phyloP scores from a whole-genome alignment of 176 grass and related monocot genomes.

The Avena insularis region DNA sequence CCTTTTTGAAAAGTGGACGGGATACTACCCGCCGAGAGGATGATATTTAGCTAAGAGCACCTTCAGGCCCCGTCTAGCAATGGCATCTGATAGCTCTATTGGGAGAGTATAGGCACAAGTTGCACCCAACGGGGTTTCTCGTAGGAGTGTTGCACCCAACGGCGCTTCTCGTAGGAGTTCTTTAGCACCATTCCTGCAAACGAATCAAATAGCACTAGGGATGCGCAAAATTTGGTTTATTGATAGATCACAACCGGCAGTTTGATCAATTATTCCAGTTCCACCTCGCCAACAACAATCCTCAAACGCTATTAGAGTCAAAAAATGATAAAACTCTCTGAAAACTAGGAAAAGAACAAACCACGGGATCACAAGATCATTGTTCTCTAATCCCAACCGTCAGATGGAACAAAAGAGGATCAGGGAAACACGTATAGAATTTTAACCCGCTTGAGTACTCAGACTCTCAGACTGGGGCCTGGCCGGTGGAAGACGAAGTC shows the following conservation, averaged over 20 bases:
- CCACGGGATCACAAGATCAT: conserved; percentile 16
- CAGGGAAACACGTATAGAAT: not conserved
- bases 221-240: conserved; percentile 44
- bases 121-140: too few species aligned
- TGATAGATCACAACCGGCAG: conserved; percentile 19
- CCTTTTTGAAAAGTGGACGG: too few species aligned
- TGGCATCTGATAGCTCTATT: too few species aligned
- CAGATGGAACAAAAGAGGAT: conserved; percentile 9
- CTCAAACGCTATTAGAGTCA: conserved; percentile 13
- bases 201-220: too few species aligned
- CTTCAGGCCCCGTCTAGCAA: too few species aligned
- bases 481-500: conserved; percentile 64
- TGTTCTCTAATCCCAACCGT: conserved; percentile 30
- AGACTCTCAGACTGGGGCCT: conserved; percentile 41
- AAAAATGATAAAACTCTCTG: conserved; percentile 39
- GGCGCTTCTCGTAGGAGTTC: too few species aligned
- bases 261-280: conserved; percentile 51
- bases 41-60: too few species aligned
- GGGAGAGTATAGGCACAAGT: too few species aligned
- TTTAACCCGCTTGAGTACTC: not conserved
- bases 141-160: too few species aligned
- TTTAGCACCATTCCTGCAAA: too few species aligned
- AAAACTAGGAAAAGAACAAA: conserved; percentile 26
- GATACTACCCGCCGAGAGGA: too few species aligned
- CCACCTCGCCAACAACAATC: conserved; percentile 20